These are phyloP conservation scores for Cytospora piceicola DNA, from an alignment of 2,329 filamentous ascomycete species.

Conservation along the genomic window DNA sequence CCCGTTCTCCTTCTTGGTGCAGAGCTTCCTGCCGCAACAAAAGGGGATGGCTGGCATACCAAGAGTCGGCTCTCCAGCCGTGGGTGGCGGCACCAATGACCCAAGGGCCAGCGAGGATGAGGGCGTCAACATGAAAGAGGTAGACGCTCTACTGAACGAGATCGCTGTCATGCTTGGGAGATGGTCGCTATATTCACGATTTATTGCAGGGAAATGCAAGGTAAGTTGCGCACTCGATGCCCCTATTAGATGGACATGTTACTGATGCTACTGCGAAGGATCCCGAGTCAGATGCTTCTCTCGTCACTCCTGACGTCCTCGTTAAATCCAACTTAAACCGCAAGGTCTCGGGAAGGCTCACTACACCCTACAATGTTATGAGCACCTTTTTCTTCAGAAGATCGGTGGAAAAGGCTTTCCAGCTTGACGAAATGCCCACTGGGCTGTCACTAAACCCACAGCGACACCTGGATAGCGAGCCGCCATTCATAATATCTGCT, in stretches of 20 bases:
- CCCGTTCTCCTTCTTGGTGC: conserved; percentile 94
- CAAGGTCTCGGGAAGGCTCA: conserved; percentile 76
- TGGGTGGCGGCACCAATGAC: conserved; percentile 51
- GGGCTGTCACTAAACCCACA: conserved; percentile 78
- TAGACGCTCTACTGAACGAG: conserved; percentile 85
- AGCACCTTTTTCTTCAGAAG: conserved; percentile 95
- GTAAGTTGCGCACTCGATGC: conserved; percentile 54
- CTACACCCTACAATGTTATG: conserved; percentile 85
- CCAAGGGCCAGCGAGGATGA: conserved; percentile 79
- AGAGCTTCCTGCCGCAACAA: conserved; percentile 82
- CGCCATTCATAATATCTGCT: conserved; percentile 90
- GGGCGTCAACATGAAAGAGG: conserved; percentile 92
- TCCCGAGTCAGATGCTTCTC: conserved; percentile 54
- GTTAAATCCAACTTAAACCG: conserved; percentile 76
- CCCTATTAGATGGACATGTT: conserved; percentile 18
- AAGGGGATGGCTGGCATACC: conserved; percentile 64
- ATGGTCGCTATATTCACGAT: conserved; percentile 91
- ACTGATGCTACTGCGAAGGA: conserved; percentile 48
- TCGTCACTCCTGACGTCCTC: conserved; percentile 75
- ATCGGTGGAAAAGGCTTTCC: conserved; percentile 96
- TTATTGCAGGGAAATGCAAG: conserved; percentile 83
- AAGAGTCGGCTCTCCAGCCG: conserved; percentile 76
- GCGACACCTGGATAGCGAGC: conserved; percentile 72
- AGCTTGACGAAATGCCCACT: conserved; percentile 84
- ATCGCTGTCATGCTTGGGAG: conserved; percentile 89